phyloP scores from a whole-genome alignment of 345 rosid species.

The Eucalyptus leucophloia region DNA sequence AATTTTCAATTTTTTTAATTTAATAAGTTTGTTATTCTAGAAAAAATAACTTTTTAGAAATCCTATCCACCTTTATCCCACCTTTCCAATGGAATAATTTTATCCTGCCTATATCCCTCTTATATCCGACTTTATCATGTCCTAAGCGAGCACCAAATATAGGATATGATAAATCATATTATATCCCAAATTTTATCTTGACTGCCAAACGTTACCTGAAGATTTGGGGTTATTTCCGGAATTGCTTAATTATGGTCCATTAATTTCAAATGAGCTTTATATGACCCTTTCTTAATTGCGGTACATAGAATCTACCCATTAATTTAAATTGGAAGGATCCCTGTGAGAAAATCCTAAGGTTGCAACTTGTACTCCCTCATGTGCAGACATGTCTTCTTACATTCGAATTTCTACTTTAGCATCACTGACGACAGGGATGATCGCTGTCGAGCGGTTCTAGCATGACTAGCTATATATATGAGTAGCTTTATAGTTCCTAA shows the following conservation, averaged over 20 bases:
- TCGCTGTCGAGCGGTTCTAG: rapidly evolving
- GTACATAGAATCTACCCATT: background rate
- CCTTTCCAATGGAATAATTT: too few relatives aligned
- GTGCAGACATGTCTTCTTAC: background rate
- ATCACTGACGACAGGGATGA: background rate
- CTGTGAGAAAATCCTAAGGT: background rate
- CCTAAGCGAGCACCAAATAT: too few relatives aligned
- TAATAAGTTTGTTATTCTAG: too few relatives aligned
- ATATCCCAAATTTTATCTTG: too few relatives aligned
- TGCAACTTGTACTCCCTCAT: background rate
- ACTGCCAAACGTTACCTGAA: too few relatives aligned
- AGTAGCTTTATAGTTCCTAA: background rate
- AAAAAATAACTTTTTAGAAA: too few relatives aligned
- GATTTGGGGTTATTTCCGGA: background rate
- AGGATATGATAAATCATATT: too few relatives aligned
- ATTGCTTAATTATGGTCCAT: background rate
- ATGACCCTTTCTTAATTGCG: background rate
- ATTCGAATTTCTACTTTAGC: background rate
- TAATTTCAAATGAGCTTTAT: background rate
- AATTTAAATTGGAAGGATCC: background rate
- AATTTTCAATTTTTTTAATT: too few relatives aligned
- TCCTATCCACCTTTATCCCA: too few relatives aligned
- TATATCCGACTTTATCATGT: too few relatives aligned
- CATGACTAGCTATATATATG: background rate
- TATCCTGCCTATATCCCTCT: too few relatives aligned